Evolutionary conservation across 805 yeast genomes (phyloP).

Genomic region (Brettanomyces naardenensis): DNA sequence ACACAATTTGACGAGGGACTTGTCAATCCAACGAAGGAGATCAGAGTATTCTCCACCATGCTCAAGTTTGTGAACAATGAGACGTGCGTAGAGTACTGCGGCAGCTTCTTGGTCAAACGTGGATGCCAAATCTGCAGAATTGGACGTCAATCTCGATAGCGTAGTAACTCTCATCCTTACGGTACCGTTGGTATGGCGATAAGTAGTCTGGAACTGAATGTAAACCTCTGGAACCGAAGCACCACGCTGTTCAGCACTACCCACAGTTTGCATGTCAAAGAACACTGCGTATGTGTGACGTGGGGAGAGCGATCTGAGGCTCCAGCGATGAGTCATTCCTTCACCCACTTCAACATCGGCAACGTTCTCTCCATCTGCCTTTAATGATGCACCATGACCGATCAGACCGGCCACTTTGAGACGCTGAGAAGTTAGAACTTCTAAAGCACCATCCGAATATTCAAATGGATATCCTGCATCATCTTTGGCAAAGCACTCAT

Average conservation of each 20-base stretch:
- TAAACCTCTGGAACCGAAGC: slow-evolving; percentile 29
- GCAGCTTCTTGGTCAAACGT: slow-evolving; percentile 99
- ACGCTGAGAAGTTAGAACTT: slow-evolving; percentile 80
- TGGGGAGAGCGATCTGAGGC: slow-evolving; percentile 77
- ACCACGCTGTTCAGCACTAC: slow-evolving; percentile 35
- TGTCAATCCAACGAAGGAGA: slow-evolving; percentile 89
- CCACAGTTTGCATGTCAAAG: slow-evolving; percentile 66
- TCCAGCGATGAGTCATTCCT: slow-evolving; percentile 89
- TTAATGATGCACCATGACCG: slow-evolving; percentile 81
- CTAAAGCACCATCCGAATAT: slow-evolving; percentile 86
- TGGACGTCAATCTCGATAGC: slow-evolving; percentile 46
- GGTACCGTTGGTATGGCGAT: slow-evolving; percentile 93
- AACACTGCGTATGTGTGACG: slow-evolving; percentile 82
- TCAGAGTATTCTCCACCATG: slow-evolving; percentile 72
- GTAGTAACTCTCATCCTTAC: slow-evolving; percentile 89
- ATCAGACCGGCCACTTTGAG: slow-evolving; percentile 87
- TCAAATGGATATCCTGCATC: slow-evolving; percentile 77
- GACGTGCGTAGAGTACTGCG: slow-evolving; percentile 85
- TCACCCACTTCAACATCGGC: slow-evolving; percentile 91
- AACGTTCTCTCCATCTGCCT: slow-evolving; percentile 61
- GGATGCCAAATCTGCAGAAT: slow-evolving; percentile 40
- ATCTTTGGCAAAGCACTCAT: slow-evolving; percentile 82
- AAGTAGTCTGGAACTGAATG: slow-evolving; percentile 78
- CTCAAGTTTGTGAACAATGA: slow-evolving; percentile 83
- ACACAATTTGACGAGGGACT: slow-evolving; percentile 82